Evolutionary conservation across 345 rosid genomes (phyloP).

Genomic region (Hibiscus mutabilis): DNA sequence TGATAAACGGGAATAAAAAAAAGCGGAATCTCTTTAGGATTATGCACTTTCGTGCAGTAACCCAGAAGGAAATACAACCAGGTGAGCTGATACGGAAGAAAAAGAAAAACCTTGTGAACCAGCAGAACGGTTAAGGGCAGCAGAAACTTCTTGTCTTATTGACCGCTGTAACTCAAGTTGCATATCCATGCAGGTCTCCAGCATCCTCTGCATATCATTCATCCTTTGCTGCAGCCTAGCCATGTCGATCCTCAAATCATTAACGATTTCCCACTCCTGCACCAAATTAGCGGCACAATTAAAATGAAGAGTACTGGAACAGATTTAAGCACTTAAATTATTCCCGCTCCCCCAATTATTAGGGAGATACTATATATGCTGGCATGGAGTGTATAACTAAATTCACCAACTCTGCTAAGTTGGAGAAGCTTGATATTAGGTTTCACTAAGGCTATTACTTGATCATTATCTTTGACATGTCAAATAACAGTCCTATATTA

Average conservation of each 20-base stretch:
- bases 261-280: conserved; percentile 84
- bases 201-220: conserved; percentile 84
- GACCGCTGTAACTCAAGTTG: conserved; percentile 95
- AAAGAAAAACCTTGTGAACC: conserved; percentile 44
- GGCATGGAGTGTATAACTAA: too few relatives aligned
- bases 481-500: not conserved
- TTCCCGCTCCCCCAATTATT: too few relatives aligned
- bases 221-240: conserved; percentile 88
- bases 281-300: conserved; percentile 10
- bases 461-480: too few relatives aligned
- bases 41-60: not conserved
- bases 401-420: too few relatives aligned
- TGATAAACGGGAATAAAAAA: not conserved
- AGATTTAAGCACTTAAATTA: not conserved
- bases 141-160: conserved; percentile 83
- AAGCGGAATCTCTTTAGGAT: not conserved
- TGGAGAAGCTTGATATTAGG: too few relatives aligned
- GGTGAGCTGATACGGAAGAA: not conserved
- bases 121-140: conserved; percentile 66
- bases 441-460: too few relatives aligned
- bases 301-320: not conserved
- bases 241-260: conserved; percentile 88
- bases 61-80: not conserved
- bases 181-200: conserved; percentile 98
- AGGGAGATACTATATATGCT: too few relatives aligned